These are phyloP conservation scores for Nakataea oryzae DNA, from an alignment of 2,329 filamentous ascomycete species.

Conservation along the genomic window DNA sequence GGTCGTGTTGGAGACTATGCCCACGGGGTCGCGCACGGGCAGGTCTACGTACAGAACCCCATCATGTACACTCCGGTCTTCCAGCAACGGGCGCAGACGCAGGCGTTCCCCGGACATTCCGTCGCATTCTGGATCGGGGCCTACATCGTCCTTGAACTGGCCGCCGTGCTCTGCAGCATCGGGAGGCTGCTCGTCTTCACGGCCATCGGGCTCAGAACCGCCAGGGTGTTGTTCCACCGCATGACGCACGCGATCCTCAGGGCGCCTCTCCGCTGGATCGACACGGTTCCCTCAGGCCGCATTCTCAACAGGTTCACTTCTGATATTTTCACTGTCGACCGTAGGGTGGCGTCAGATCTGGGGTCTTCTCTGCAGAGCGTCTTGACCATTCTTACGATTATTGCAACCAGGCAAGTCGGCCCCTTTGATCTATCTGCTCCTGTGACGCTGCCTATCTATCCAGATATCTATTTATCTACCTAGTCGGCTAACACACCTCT, in stretches of 20 bases:
- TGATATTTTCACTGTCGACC: conserved; percentile 27
- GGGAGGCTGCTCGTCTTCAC: conserved; percentile 16
- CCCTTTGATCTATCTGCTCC: too few species aligned
- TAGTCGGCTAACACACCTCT: neutral
- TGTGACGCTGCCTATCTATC: too few species aligned
- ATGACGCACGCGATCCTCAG: conserved; percentile 25
- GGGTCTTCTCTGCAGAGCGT: conserved; percentile 16
- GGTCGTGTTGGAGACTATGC: conserved; percentile 3
- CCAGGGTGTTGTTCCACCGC: conserved; percentile 18
- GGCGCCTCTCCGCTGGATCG: conserved; percentile 27
- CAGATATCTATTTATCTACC: neutral
- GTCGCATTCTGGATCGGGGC: conserved; percentile 17
- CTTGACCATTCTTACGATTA: conserved; percentile 22
- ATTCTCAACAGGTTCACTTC: conserved; percentile 30
- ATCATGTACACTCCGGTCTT: neutral
- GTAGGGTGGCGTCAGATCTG: conserved; percentile 18
- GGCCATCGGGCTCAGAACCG: conserved; percentile 18
- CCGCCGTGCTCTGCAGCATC: conserved; percentile 9
- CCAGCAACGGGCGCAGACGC: conserved; percentile 3
- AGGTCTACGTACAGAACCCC: conserved; percentile 8
- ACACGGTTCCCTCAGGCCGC: conserved; percentile 28
- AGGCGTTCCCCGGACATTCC: conserved; percentile 3
- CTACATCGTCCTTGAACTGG: conserved; percentile 18
- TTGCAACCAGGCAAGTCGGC: conserved; percentile 19
- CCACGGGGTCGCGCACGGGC: neutral